Conservation (phyloP, 352 stramenopile species). For the Blastocystis sp. region DNA sequence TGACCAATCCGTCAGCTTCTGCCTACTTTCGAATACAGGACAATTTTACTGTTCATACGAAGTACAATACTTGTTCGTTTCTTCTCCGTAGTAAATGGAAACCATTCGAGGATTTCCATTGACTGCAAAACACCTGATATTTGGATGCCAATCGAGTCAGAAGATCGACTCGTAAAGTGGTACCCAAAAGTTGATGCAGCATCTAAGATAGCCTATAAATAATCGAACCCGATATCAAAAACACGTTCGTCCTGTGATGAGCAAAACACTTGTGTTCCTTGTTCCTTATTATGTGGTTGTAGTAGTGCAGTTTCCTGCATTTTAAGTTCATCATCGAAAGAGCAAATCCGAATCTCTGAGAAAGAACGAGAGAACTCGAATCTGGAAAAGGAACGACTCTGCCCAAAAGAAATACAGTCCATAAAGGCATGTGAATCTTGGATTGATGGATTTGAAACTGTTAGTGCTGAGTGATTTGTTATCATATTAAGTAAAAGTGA, state of each 20-base stretch:
- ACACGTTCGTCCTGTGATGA: conserved; percentile 57
- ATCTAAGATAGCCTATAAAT: conserved; percentile 13
- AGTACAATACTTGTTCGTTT: conserved; percentile 35
- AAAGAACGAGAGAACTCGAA: conserved; percentile 15
- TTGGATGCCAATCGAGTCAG: background rate
- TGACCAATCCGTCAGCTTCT: background rate
- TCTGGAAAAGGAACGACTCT: background rate
- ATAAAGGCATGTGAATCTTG: background rate
- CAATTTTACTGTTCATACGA: background rate
- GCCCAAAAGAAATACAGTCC: background rate
- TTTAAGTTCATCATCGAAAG: background rate
- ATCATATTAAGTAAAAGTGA: conserved; percentile 33
- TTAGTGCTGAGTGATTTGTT: conserved; percentile 42
- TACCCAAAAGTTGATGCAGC: background rate
- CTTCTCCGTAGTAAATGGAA: conserved; percentile 42
- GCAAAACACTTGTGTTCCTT: conserved; percentile 52
- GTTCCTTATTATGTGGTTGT: background rate
- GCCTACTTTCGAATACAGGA: conserved; percentile 12
- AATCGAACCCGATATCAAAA: background rate
- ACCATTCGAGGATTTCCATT: conserved; percentile 34
- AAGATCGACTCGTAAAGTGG: background rate
- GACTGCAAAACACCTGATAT: background rate
- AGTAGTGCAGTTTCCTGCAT: background rate
- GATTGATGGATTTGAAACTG: background rate
- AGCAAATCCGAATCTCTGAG: conserved; percentile 18